Base-by-base conservation (phyloP, 192 early-diverging fungal genomes). In the Linnemannia zychae region DNA sequence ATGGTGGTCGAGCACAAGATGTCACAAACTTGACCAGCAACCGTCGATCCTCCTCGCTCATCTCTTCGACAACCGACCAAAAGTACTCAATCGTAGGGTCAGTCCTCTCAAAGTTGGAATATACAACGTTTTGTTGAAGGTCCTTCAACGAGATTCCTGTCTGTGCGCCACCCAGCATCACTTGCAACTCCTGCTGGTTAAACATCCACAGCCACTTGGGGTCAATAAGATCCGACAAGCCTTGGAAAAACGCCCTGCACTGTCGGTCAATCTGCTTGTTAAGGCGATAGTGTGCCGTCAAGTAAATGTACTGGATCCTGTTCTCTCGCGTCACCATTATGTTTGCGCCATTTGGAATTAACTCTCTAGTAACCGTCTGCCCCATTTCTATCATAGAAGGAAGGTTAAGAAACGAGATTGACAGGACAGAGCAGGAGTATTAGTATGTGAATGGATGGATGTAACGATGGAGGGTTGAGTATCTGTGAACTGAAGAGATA, bases 141-240 rank as follows among this genome's bases (percentile, higher is more conserved):
- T 99, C 96, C 16, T 82, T 88, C 12, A 99, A 72, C 75, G 97
- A 93, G 52, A 99, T 95, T 5, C 92, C 92, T 6, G 91, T 89
- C 11, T 91, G 88, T 63, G 94, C 90, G 33, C 98, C 98, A 16
- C 95, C 95, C 67, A 99, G 74, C 24, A 99, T 91, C 20, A 95
- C 91, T 72, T 97, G 97, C n/a, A 98, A 89, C 87, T 99, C 98
- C 79, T 94, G 91, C 78, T 96, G 93, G 72, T 97, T 98, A 89
- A 99, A 99, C 92, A 99, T 95, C 48, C 91, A 89, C 44, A 99
- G 80, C 98, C 97, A 99, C 76, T 91, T 90, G 3, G 93, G 91
- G n/a, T 95, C 92, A 38, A 99, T 93, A 60, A 99, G 87, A n/a
- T 95, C 90, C 11, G 91, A 90, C n/a, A 99, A 80, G 0, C 98